Conservation (phyloP, 2,329 filamentous ascomycete species). For the Tolypocladium inflatum region DNA sequence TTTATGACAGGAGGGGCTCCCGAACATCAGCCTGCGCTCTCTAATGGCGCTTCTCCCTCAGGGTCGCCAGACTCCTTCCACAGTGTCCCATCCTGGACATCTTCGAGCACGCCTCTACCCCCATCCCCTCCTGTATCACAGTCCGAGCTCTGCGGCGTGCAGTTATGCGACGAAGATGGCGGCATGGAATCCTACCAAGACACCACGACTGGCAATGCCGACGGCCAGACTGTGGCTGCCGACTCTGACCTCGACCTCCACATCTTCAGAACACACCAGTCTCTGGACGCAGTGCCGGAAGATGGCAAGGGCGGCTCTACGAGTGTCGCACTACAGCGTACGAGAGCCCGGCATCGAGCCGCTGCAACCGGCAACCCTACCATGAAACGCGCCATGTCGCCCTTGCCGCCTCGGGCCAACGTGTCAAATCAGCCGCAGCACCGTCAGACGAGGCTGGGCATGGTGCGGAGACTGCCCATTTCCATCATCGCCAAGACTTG, state of each 20-base stretch:
- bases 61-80: constrained; percentile 40
- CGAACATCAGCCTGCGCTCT: background rate
- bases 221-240: background rate
- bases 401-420: background rate
- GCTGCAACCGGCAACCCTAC: background rate
- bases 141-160: background rate
- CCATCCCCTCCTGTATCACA: constrained; percentile 24
- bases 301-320: background rate
- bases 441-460: background rate
- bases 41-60: constrained; percentile 16
- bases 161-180: background rate
- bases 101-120: constrained; percentile 25
- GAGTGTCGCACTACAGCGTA: background rate
- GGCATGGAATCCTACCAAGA: background rate
- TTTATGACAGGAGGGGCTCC: background rate
- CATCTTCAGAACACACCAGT: background rate
- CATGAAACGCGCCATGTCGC: background rate
- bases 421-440: background rate
- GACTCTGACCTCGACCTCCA: background rate
- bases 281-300: constrained; percentile 1
- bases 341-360: background rate
- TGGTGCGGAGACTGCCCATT: constrained; percentile 18
- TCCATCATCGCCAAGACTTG: constrained; percentile 69
- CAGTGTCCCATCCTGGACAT: constrained; percentile 42
- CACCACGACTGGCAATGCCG: background rate